Base-by-base conservation (phyloP, 805 yeast genomes). In the Metschnikowia lunata region DNA sequence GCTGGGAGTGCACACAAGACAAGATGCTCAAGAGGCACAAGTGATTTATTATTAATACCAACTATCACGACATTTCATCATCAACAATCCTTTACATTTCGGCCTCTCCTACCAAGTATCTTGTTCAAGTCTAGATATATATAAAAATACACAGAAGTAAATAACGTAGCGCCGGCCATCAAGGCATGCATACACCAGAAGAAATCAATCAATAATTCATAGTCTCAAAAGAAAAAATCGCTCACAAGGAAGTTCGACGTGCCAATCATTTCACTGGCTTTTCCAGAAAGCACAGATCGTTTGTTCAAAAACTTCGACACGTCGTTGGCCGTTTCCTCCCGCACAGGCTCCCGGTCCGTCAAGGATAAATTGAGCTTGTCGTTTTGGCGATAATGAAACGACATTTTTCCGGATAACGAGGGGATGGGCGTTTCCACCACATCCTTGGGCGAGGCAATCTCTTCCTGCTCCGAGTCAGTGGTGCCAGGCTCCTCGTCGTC, bases 191-290 rank as follows among this genome's bases (percentile, higher is more conserved):
- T 11, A 10, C 31, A 10, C n/a, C 31, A 29, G n/a, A 29, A 4
- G 4, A 29, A 29, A 29, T 12, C 31, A 10, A 6, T 29, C 8
- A 28, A 8, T 28, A 28, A n/a, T n/a, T n/a, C 31, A 29, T 12
- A 29, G 6, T 40, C 12, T 46, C 38, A 71, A 49, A 70, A 64
- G 54, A 69, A 67, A 48, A 71, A 71, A 45, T 71, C 76, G 50
- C 69, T 69, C 50, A 71, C 64, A 49, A 70, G 54, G 45, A 71
- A 67, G 37, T 63, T 68, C 26, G 71, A 67, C 27, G 67, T 60
- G 40, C 74, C 64, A 43, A 71, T 65, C 71, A 70, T 71, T 56
- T 70, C 75, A 45, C 71, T 67, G 42, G 73, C 72, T 49, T 61
- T 66, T 37, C 75, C 75, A 28, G 66, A 55, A 35, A 69, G 51